These are phyloP conservation scores for Mimosa pudica DNA, from an alignment of 306 rosid species.

Conservation along the genomic window DNA sequence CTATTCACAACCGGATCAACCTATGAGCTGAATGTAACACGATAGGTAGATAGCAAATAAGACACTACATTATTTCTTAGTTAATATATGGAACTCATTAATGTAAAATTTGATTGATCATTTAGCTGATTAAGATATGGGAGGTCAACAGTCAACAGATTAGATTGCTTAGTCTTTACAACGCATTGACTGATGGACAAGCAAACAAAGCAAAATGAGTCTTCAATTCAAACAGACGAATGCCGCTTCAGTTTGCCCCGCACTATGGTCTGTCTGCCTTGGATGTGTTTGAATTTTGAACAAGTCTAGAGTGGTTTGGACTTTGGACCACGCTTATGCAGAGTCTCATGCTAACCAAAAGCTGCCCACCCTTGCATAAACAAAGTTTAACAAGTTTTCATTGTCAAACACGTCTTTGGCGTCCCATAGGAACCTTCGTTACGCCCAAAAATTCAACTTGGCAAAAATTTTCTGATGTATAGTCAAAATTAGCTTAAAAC, in stretches of 20 bases:
- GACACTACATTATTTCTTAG: background rate
- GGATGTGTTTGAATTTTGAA: background rate
- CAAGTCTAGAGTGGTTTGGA: too few relatives aligned
- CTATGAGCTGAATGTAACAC: too few relatives aligned
- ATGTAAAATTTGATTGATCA: background rate
- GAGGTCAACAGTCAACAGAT: background rate
- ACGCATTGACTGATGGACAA: slow-evolving; percentile 10
- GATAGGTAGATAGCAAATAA: too few relatives aligned
- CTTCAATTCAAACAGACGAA: background rate
- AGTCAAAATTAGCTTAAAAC: slow-evolving; percentile 31
- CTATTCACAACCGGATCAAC: background rate
- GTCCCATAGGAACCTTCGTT: background rate
- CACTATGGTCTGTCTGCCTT: background rate
- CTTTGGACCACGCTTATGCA: too few relatives aligned
- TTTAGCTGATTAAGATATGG: background rate
- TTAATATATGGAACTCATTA: background rate
- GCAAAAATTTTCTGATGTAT: slow-evolving; percentile 34
- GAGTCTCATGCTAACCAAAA: too few relatives aligned
- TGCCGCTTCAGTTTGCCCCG: slow-evolving; percentile 8
- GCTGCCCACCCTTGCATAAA: background rate
- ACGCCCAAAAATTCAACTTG: slow-evolving; percentile 27
- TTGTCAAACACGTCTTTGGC: background rate
- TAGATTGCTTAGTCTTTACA: background rate
- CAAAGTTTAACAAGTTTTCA: background rate
- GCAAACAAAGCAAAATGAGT: slow-evolving; percentile 10